phyloP scores from a whole-genome alignment of 257 asterid species.

The Marsdenia floribunda region DNA sequence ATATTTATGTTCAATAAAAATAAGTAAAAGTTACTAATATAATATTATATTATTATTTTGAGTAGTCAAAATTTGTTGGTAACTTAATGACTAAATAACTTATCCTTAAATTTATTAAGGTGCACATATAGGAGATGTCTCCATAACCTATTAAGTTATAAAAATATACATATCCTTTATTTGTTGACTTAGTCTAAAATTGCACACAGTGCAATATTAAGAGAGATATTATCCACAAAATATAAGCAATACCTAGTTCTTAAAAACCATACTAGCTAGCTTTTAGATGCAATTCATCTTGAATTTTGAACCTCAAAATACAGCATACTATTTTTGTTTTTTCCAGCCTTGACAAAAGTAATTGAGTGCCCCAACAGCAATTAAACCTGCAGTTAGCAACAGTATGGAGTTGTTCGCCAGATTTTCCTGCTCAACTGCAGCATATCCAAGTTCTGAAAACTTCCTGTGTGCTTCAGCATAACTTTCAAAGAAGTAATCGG shows the following conservation, averaged over 20 bases:
- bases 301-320: not conserved
- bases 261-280: not conserved
- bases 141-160: no score
- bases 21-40: no score
- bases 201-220: no score
- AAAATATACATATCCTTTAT: no score
- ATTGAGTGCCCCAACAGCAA: slow-evolving; percentile 69
- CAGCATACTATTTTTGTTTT: slow-evolving; percentile 38
- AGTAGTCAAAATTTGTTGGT: no score
- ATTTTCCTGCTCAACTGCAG: slow-evolving; percentile 41
- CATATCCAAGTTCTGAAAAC: slow-evolving; percentile 84
- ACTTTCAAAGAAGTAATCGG: slow-evolving; percentile 80
- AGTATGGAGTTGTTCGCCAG: slow-evolving; percentile 62
- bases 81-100: no score
- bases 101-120: no score
- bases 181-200: no score
- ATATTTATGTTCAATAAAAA: no score
- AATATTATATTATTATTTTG: no score
- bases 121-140: no score
- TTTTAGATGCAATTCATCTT: not conserved
- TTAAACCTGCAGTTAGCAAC: slow-evolving; percentile 43
- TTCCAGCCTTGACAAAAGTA: slow-evolving; percentile 55
- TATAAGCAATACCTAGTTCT: not conserved
- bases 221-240: not conserved
- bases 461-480: slow-evolving; percentile 85